Conservation (phyloP, 148 eudicot genomes). For the Selenicereus undatus region DNA sequence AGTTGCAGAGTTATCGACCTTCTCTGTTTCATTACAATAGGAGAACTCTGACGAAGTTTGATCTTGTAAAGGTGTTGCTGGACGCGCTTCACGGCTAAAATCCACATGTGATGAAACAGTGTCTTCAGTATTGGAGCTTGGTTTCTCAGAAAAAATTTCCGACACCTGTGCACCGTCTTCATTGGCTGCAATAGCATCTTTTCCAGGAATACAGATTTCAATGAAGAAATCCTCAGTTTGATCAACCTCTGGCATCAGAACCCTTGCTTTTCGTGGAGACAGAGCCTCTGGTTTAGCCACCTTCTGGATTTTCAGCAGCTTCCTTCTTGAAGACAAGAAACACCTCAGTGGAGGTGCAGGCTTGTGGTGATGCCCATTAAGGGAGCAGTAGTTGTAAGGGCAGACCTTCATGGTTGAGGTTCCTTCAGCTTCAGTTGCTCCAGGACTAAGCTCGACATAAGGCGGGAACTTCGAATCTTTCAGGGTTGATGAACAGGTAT, state of each 20-base stretch:
- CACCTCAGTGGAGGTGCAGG: conserved; percentile 55
- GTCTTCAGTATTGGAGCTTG: conserved; percentile 8
- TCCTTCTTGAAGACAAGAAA: conserved; percentile 62
- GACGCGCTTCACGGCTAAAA: conserved; percentile 14
- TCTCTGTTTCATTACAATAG: conserved; percentile 16
- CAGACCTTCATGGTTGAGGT: conserved; percentile 68
- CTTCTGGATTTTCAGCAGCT: conserved; percentile 48
- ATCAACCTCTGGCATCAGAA: conserved; percentile 20
- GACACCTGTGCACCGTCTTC: conserved; percentile 4
- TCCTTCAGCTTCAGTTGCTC: conserved; percentile 69
- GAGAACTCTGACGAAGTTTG: conserved; percentile 19
- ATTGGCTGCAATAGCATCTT: conserved; percentile 6
- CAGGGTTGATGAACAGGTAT: conserved; percentile 78
- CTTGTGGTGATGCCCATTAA: conserved; percentile 69
- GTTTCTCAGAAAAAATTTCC: conserved; percentile 27
- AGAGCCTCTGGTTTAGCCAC: conserved; percentile 32
- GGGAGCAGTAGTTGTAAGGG: conserved; percentile 77
- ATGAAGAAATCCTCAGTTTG: conserved; percentile 42
- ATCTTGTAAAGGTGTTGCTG: conserved; percentile 20
- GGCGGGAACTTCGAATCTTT: conserved; percentile 73
- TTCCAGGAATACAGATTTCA: conserved; percentile 36
- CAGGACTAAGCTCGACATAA: conserved; percentile 51
- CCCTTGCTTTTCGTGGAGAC: conserved; percentile 39
- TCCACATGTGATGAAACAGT: conserved; percentile 17
- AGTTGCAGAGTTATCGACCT: conserved; percentile 23